Conservation (phyloP, 768 basidiomycete species). For the Lentinula sp. region DNA sequence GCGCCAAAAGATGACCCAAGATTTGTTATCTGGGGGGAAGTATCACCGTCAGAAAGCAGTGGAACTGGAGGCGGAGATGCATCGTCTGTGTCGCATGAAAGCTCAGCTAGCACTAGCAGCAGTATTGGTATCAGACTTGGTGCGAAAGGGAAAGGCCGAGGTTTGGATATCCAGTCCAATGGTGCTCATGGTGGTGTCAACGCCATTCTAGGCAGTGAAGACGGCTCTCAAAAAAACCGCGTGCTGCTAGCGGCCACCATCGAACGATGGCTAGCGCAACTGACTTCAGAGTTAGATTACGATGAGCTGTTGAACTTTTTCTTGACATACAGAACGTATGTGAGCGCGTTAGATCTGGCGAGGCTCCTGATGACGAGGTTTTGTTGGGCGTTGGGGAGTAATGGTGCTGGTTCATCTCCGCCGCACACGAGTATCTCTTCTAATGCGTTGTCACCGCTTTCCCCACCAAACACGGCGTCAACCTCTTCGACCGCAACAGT, state of each 20-base stretch:
- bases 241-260: constrained; percentile 86
- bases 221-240: constrained; percentile 25
- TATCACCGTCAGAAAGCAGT: constrained; percentile 8
- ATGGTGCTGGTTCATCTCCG: constrained; percentile 7
- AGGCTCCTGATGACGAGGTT: constrained; percentile 82
- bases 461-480: not conserved
- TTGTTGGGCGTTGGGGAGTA: constrained; percentile 68
- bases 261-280: constrained; percentile 88
- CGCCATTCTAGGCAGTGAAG: not conserved
- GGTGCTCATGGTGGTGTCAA: not conserved
- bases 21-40: constrained; percentile 87
- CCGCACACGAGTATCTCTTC: not conserved
- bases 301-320: constrained; percentile 88
- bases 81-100: constrained; percentile 30
- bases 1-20: constrained; percentile 83
- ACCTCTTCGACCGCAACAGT: not conserved
- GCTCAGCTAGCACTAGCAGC: constrained; percentile 30
- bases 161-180: constrained; percentile 18
- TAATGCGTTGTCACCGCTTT: not conserved
- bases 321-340: constrained; percentile 85
- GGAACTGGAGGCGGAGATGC: constrained; percentile 25
- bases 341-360: constrained; percentile 72
- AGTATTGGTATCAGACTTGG: constrained; percentile 11
- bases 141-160: constrained; percentile 21
- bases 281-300: constrained; percentile 81